Base-by-base conservation (phyloP, 78 protist species). In the Salpingoeca rosetta region DNA sequence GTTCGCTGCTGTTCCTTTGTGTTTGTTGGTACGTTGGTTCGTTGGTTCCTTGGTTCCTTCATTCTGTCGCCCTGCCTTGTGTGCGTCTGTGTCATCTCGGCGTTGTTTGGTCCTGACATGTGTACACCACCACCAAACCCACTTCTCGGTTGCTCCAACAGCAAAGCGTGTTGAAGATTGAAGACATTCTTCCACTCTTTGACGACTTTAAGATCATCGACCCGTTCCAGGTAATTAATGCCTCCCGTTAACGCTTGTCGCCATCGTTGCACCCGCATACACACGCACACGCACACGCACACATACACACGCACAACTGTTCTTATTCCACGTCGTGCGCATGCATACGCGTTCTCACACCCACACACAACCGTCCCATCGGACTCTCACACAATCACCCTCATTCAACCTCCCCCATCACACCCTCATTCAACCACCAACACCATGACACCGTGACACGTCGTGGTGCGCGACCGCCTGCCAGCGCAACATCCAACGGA, bases 161-260 rank as follows among this genome's bases (percentile, higher is more conserved):
- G 65, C 83, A 94, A 81, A 83, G 85, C 10, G 43, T 92, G 40
- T 57, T 96, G n/a, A 92, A 87, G 76, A 88, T 96, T 44, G 98
- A 96, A 86, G 98, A 96, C 82, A 91, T 96, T 39, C 87, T 96
- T 45, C 98, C 98, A 36, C 94, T 94, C 94, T 95, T 96, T 81
- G 96, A 97, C 28, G 97, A 96, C 45, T 95, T 95, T 82, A 86
- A 89, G 0, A 85, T 76, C 28, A 95, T 96, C 78, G 95, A 96
- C 37, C 93, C 95, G 80, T 94, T 96, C 82, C 94, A 94, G 88
- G 95, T 85, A 3, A 0, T 10, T 10, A 0, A 2, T 45, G 75
- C 65, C 72, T 22, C 72, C 72, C 72, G 22, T 22, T 22, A 11
- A 11, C 11, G 11, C 22, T 56, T 56, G 11, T 56, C 72, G 11